Percentiles rank a stretch among this genome's conserved stretches.
These are phyloP conservation scores for Ophiostoma sp. DNA, from an alignment of 2,329 filamentous ascomycete species.

Conservation along the genomic window DNA sequence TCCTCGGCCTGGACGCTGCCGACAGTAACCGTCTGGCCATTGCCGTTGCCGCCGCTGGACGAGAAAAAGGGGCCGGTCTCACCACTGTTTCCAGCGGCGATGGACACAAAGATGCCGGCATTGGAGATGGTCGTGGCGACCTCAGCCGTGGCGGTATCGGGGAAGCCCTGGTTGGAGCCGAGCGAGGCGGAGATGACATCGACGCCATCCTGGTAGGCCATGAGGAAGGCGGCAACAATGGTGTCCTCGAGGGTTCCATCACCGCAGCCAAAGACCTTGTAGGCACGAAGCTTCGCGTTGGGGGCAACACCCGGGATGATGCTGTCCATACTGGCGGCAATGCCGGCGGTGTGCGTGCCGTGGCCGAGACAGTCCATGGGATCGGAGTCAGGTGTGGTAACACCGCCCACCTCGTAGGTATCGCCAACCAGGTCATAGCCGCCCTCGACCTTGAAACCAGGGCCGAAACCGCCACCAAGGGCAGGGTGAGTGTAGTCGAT, in stretches of 20 bases:
- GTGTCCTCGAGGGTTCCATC: slow-evolving; percentile 31
- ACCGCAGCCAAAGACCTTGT: slow-evolving; percentile 30
- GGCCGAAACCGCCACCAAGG: slow-evolving; percentile 25
- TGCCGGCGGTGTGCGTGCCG: slow-evolving; percentile 18
- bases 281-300: slow-evolving; percentile 28
- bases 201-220: slow-evolving; percentile 35
- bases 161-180: slow-evolving; percentile 36
- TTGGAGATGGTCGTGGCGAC: slow-evolving; percentile 39
- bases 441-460: slow-evolving; percentile 23
- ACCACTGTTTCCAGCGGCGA: slow-evolving; percentile 41
- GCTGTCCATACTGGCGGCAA: not conserved
- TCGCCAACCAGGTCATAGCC: slow-evolving; percentile 25
- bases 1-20: not conserved
- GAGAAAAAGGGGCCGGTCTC: slow-evolving; percentile 29
- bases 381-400: not conserved
- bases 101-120: slow-evolving; percentile 38
- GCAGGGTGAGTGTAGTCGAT: slow-evolving; percentile 24
- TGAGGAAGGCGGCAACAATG: slow-evolving; percentile 36
- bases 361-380: slow-evolving; percentile 17
- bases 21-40: not conserved
- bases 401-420: slow-evolving; percentile 8
- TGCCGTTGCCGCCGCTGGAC: slow-evolving; percentile 21
- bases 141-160: slow-evolving; percentile 37
- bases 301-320: slow-evolving; percentile 29
- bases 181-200: slow-evolving; percentile 39